Conservation (phyloP, 352 stramenopile species). For the Albugo laibachii region DNA sequence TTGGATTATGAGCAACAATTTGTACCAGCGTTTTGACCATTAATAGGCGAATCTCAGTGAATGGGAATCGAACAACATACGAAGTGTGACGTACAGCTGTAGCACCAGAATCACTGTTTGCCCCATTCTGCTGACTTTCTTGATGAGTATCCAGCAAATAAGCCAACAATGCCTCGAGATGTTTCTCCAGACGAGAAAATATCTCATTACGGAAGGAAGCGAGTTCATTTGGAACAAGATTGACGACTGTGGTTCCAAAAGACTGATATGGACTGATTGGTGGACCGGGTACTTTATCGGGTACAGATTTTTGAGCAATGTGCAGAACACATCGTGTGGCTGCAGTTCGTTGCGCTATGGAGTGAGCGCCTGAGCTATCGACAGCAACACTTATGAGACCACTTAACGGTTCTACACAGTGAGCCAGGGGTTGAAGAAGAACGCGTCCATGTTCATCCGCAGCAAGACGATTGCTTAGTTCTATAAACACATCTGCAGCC, state of each 20-base stretch:
- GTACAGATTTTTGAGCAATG: constrained; percentile 47
- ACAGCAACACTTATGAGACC: constrained; percentile 40
- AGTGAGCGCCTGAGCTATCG: constrained; percentile 12
- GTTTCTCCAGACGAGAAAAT: constrained; percentile 37
- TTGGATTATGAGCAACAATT: constrained; percentile 60
- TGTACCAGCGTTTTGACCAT: constrained; percentile 75
- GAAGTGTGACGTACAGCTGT: constrained; percentile 61
- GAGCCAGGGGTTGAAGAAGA: constrained; percentile 64
- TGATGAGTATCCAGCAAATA: constrained; percentile 64
- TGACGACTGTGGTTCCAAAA: constrained; percentile 69
- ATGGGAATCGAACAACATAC: constrained; percentile 77
- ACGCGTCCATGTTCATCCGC: constrained; percentile 79
- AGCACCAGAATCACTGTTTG: constrained; percentile 30
- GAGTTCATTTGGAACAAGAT: constrained; percentile 69
- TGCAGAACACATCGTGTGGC: constrained; percentile 72
- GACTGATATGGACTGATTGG: constrained; percentile 71
- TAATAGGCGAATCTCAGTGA: constrained; percentile 76
- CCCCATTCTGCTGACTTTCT: constrained; percentile 60
- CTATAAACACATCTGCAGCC: constrained; percentile 74
- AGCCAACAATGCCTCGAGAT: constrained; percentile 41
- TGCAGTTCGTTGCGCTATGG: constrained; percentile 45
- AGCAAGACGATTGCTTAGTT: constrained; percentile 70
- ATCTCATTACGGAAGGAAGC: constrained; percentile 41
- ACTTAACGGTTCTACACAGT: constrained; percentile 69
- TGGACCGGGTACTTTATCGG: constrained; percentile 55